A percentile compares a stretch with the other conserved stretches of the same genome.
These are phyloP conservation scores for Neobulgaria alba DNA, from an alignment of 2,329 filamentous ascomycete genomes.

Conservation along the genomic window DNA sequence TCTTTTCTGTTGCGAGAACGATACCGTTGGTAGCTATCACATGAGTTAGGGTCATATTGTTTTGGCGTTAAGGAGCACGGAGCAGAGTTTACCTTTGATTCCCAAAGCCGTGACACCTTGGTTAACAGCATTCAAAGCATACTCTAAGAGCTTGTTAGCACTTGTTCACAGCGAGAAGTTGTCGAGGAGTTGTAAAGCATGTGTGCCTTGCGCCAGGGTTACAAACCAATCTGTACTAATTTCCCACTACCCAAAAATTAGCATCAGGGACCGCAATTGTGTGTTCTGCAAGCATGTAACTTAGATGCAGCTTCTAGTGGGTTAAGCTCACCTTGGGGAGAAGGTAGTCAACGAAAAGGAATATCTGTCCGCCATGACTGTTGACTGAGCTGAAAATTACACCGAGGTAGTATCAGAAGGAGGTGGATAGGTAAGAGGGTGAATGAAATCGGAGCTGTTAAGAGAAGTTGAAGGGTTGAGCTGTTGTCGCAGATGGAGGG, in stretches of 20 bases:
- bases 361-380: slow-evolving; percentile 90
- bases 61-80: not conserved
- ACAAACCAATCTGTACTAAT: slow-evolving; percentile 91
- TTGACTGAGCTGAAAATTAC: slow-evolving; percentile 2
- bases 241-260: slow-evolving; percentile 64
- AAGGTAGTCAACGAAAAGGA: slow-evolving; percentile 99
- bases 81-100: slow-evolving; percentile 70
- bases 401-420: not conserved
- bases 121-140: slow-evolving; percentile 98
- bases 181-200: too few relatives aligned
- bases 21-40: slow-evolving; percentile 87
- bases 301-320: not conserved
- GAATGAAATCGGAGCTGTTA: slow-evolving; percentile 6
- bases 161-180: not conserved
- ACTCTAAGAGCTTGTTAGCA: slow-evolving; percentile 53
- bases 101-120: slow-evolving; percentile 97
- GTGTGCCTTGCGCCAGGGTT: too few relatives aligned
- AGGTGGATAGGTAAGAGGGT: slow-evolving; percentile 1
- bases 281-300: too few relatives aligned
- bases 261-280: too few relatives aligned
- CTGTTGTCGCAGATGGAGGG: slow-evolving; percentile 11
- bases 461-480: slow-evolving; percentile 13
- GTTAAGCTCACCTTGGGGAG: slow-evolving; percentile 78
- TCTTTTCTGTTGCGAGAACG: slow-evolving; percentile 98
- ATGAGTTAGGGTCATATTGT: slow-evolving; percentile 4